Percentiles rank a stretch among this genome's conserved stretches.
Conservation (phyloP, 139 green algal species). For the Chlamydomonas sp. region DNA sequence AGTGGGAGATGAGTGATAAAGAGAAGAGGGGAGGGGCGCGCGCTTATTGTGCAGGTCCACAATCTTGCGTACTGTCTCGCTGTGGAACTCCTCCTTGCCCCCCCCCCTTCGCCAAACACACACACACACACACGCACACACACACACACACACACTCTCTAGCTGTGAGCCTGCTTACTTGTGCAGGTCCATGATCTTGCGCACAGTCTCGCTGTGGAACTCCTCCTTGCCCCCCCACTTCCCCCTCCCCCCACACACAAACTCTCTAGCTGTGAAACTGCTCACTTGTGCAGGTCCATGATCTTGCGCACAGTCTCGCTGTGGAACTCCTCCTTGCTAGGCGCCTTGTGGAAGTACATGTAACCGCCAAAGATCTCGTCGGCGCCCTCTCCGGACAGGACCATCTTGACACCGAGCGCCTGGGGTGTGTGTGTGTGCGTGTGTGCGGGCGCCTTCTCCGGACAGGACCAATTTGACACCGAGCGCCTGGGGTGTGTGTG, state of each 20-base stretch:
- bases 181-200: slow-evolving; percentile 85
- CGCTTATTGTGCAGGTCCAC: slow-evolving; percentile 83
- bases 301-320: slow-evolving; percentile 80
- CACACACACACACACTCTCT: no score
- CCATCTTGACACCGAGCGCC: slow-evolving; percentile 64
- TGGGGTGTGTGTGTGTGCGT: no score
- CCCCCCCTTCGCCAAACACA: no score
- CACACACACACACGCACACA: no score
- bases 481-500: no score
- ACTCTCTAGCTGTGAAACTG: no score
- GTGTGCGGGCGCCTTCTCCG: no score
- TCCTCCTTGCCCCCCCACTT: no score
- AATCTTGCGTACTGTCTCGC: slow-evolving; percentile 81
- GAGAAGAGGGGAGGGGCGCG: no score
- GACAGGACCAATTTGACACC: not conserved
- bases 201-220: slow-evolving; percentile 84
- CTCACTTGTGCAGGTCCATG: slow-evolving; percentile 68
- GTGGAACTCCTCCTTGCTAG: slow-evolving; percentile 79
- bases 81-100: slow-evolving; percentile 83
- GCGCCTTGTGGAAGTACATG: slow-evolving; percentile 97
- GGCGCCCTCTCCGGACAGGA: slow-evolving; percentile 89
- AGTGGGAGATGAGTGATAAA: no score
- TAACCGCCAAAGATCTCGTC: slow-evolving; percentile 97
- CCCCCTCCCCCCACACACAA: no score
- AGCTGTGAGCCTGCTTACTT: no score